Evolutionary conservation across 2,329 filamentous ascomycete genomes (phyloP).

Genomic region (Colletotrichum tropicale): DNA sequence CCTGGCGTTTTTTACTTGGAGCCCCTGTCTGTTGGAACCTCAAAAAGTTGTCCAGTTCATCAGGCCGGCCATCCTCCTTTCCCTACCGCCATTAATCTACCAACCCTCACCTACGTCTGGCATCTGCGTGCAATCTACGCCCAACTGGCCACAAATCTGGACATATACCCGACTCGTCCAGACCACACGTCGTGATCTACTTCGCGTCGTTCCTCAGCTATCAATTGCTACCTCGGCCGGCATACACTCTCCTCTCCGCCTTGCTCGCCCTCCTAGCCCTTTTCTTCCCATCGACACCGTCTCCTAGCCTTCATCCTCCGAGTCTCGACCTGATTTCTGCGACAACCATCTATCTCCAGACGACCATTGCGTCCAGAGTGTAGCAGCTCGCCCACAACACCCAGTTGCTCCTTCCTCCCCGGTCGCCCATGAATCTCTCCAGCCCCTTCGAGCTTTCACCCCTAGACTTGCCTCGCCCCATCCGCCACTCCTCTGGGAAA

Average conservation of each 20-base stretch:
- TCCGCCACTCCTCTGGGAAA: not conserved
- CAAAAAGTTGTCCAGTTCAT: constrained; percentile 21
- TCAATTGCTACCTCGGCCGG: not conserved
- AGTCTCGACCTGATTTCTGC: not conserved
- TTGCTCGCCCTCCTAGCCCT: not conserved
- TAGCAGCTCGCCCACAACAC: not conserved
- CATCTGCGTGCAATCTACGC: constrained; percentile 12
- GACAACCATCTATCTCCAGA: not conserved
- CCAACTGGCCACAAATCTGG: not conserved
- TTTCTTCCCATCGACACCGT: not conserved
- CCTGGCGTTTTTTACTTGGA: constrained; percentile 8
- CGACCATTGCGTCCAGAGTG: not conserved
- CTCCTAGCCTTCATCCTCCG: not conserved
- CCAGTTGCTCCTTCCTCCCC: not conserved
- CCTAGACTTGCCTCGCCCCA: constrained; percentile 12
- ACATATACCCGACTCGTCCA: constrained; percentile 6
- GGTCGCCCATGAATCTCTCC: constrained; percentile 19
- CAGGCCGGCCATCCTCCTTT: not conserved
- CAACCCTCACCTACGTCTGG: not conserved
- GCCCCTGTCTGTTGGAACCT: constrained; percentile 17
- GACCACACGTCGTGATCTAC: not conserved
- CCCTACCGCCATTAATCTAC: not conserved
- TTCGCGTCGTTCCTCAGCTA: not conserved
- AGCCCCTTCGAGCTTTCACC: constrained; percentile 10
- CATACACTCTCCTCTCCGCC: not conserved